These are phyloP conservation scores for Coprinopsis strossmayeri DNA, from an alignment of 768 basidiomycete genomes.

Conservation along the genomic window DNA sequence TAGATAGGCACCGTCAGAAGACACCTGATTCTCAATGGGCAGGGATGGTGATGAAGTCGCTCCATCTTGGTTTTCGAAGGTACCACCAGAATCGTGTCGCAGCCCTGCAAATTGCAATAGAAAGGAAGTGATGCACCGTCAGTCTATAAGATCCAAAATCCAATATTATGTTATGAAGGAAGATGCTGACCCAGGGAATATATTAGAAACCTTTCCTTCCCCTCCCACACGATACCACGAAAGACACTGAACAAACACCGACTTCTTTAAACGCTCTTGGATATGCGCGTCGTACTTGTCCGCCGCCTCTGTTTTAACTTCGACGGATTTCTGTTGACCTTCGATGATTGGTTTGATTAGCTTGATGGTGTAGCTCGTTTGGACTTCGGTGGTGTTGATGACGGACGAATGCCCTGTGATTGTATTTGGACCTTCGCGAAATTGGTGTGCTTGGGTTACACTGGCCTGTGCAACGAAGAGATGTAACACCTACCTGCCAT, in stretches of 20 bases:
- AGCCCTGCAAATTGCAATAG: no score
- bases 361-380: conserved; percentile 41
- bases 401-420: conserved; percentile 53
- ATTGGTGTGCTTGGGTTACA: background rate
- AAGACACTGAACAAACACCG: conserved; percentile 48
- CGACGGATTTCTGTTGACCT: conserved; percentile 42
- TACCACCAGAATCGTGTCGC: no score
- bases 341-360: conserved; percentile 47
- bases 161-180: no score
- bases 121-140: no score
- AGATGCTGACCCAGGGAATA: no score
- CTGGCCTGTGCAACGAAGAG: conserved; percentile 9
- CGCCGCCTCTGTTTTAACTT: conserved; percentile 39
- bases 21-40: no score
- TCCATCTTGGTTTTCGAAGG: no score
- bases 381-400: conserved; percentile 48
- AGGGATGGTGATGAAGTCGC: no score
- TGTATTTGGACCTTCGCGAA: conserved; percentile 43
- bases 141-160: no score
- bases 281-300: conserved; percentile 47
- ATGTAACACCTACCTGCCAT: conserved; percentile 34
- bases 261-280: conserved; percentile 36
- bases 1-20: no score
- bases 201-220: no score
- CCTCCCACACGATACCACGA: conserved; percentile 47